A percentile compares a stretch with the other conserved stretches of the same genome.
phyloP scores from a whole-genome alignment of 2,329 filamentous ascomycete species.

The Diplodia mutila region DNA sequence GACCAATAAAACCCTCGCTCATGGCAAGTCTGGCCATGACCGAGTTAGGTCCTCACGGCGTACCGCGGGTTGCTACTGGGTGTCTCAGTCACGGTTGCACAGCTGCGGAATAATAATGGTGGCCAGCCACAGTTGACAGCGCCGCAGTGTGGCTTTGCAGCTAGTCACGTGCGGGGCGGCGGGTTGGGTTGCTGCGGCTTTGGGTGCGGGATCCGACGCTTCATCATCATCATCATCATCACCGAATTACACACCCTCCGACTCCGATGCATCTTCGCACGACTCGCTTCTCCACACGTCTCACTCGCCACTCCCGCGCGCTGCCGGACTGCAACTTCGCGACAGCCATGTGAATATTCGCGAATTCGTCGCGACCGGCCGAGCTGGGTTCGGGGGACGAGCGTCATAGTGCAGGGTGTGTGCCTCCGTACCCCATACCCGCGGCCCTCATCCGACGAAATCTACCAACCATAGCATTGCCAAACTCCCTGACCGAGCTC shows the following conservation, averaged over 20 bases:
- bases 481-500: conserved; percentile 5
- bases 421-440: conserved; percentile 15
- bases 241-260: background rate
- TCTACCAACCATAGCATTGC: background rate
- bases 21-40: no score
- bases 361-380: background rate
- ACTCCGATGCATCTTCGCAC: background rate
- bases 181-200: background rate
- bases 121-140: no score
- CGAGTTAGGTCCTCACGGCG: no score
- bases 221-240: background rate
- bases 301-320: background rate
- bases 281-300: background rate
- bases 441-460: conserved; percentile 24
- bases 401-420: conserved; percentile 10
- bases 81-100: background rate
- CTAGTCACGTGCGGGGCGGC: background rate
- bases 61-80: no score
- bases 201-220: conserved; percentile 18
- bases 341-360: background rate
- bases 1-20: background rate
- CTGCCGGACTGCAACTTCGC: background rate
- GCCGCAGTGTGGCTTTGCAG: background rate
- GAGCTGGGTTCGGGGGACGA: background rate
- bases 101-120: background rate